phyloP scores from a whole-genome alignment of 331 rosid genomes.

The Stylosanthes scabra region DNA sequence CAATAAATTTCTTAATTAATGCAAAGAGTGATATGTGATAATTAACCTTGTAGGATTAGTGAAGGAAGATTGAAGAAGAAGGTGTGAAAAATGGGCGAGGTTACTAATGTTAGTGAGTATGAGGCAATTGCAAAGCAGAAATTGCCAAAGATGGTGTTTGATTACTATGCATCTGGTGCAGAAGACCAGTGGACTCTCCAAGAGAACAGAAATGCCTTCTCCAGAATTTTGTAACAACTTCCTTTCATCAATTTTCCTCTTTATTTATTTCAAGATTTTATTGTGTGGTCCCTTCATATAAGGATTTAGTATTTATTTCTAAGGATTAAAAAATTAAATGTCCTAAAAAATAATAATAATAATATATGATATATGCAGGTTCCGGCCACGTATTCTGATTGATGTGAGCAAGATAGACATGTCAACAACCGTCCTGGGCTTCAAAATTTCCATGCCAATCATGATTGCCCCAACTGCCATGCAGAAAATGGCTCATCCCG shows the following conservation, averaged over 20 bases:
- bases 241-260: background rate
- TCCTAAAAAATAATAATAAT: constrained; percentile 14
- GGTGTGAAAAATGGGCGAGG: constrained; percentile 60
- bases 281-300: background rate
- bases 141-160: constrained; percentile 79
- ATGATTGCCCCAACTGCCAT: constrained; percentile 87
- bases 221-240: constrained; percentile 72
- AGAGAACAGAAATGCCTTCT: constrained; percentile 81
- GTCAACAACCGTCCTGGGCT: constrained; percentile 75
- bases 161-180: constrained; percentile 91
- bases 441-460: constrained; percentile 84
- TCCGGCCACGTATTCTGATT: constrained; percentile 87
- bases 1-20: background rate
- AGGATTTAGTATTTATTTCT: background rate
- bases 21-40: background rate
- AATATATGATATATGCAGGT: constrained; percentile 51
- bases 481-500: constrained; percentile 92
- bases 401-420: constrained; percentile 84
- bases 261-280: background rate
- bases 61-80: constrained; percentile 36
- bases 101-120: constrained; percentile 81
- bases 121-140: constrained; percentile 76
- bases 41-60: constrained; percentile 35
- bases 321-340: constrained; percentile 9
- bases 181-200: constrained; percentile 85